These are phyloP conservation scores for Xylaria cubensis DNA, from an alignment of 495 filamentous ascomycete genomes.

Conservation along the genomic window DNA sequence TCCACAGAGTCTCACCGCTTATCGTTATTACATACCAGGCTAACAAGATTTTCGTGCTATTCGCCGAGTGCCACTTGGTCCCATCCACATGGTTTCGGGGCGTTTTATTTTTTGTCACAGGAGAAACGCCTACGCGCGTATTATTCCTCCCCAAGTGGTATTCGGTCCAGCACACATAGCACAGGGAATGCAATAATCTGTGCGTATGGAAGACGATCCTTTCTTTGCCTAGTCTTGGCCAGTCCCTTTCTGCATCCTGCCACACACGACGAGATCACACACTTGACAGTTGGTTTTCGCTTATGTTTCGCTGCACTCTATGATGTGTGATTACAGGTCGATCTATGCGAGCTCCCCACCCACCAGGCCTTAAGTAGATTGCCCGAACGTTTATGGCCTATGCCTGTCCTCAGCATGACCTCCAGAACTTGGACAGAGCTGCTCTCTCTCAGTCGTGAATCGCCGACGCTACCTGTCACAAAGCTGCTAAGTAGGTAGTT, in stretches of 20 bases:
- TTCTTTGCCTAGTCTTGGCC: constrained; percentile 17
- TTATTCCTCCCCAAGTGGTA: not conserved
- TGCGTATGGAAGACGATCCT: constrained; percentile 1
- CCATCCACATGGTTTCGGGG: constrained; percentile 26
- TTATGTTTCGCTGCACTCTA: constrained; percentile 10
- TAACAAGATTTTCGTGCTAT: constrained; percentile 18
- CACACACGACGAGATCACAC: constrained; percentile 17
- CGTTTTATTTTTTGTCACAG: constrained; percentile 13
- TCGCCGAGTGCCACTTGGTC: constrained; percentile 17
- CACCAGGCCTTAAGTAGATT: not conserved
- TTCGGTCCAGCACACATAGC: constrained; percentile 4
- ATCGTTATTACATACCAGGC: constrained; percentile 1
- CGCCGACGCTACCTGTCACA: constrained; percentile 7
- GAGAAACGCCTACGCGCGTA: constrained; percentile 22
- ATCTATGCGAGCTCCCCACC: constrained; percentile 27
- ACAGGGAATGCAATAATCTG: not conserved
- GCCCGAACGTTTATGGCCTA: not conserved
- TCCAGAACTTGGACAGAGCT: not conserved
- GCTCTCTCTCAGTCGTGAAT: not conserved
- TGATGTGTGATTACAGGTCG: constrained; percentile 23
- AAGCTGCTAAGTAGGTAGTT: constrained; percentile 7
- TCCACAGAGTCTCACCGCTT: constrained; percentile 27
- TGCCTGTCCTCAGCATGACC: constrained; percentile 11
- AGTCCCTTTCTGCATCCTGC: constrained; percentile 11
- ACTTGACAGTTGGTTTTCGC: not conserved